phyloP scores from a whole-genome alignment of 805 yeast species.

The Hanseniaspora hatyaiensis region DNA sequence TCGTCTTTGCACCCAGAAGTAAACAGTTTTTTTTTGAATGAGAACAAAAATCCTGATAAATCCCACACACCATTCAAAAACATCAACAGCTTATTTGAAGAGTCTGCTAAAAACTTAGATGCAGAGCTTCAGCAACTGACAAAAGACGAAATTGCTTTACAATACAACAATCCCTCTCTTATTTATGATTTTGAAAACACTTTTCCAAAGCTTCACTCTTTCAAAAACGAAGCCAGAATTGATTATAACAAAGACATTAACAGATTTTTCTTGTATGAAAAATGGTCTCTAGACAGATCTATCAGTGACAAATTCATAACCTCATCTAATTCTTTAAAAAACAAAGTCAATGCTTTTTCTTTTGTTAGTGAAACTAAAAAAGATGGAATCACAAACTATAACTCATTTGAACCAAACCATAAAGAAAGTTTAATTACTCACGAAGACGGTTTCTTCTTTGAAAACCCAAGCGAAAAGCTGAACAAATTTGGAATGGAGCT shows the following conservation, averaged over 20 bases:
- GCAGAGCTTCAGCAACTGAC: neutral
- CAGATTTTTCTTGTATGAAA: slow-evolving; percentile 10
- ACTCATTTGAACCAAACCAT: slow-evolving; percentile 6
- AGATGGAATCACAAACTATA: neutral
- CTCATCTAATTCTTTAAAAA: neutral
- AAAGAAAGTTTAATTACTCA: slow-evolving; percentile 4
- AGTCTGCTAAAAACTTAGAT: neutral
- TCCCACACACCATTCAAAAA: neutral
- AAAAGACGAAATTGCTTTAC: neutral
- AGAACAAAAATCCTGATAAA: neutral
- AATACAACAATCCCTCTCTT: slow-evolving; percentile 1
- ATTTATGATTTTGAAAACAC: slow-evolving; percentile 12
- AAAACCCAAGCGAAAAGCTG: neutral
- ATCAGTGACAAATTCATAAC: neutral
- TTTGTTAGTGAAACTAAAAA: neutral
- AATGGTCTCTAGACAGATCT: slow-evolving; percentile 8
- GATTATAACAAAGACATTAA: slow-evolving; percentile 10
- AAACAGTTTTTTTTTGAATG: neutral
- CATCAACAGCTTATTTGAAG: neutral
- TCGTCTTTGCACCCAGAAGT: neutral
- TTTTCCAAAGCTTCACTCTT: slow-evolving; percentile 5
- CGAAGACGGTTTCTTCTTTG: slow-evolving; percentile 3
- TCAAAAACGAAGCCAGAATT: slow-evolving; percentile 1
- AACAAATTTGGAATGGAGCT: slow-evolving; percentile 2
- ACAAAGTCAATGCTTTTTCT: slow-evolving; percentile 1